These are phyloP conservation scores for Plantago major DNA, from an alignment of 257 asterid genomes.

Conservation along the genomic window DNA sequence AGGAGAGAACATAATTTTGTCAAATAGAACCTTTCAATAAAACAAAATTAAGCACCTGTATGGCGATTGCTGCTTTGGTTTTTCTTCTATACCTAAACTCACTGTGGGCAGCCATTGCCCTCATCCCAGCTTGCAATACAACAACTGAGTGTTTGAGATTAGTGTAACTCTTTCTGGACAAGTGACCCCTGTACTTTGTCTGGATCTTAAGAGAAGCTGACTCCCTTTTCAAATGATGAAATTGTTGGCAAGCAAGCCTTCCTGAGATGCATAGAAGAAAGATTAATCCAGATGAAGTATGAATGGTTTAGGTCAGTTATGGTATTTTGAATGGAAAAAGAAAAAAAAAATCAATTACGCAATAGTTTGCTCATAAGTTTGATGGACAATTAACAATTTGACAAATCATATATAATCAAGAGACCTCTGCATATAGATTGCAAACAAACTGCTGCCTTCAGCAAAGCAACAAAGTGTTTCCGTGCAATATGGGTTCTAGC, in stretches of 20 bases:
- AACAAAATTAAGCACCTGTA: constrained; percentile 57
- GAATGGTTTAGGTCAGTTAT: neutral
- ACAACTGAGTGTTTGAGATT: constrained; percentile 51
- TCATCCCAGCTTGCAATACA: constrained; percentile 67
- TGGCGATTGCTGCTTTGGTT: constrained; percentile 57
- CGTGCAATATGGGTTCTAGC: constrained; percentile 67
- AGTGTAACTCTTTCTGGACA: constrained; percentile 53
- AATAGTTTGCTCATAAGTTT: neutral
- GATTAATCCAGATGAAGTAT: constrained; percentile 9
- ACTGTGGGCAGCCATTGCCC: constrained; percentile 71
- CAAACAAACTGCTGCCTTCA: constrained; percentile 57
- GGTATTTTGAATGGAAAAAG: too few species aligned
- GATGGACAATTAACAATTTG: constrained; percentile 12
- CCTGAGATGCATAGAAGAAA: constrained; percentile 39
- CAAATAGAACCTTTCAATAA: constrained; percentile 14
- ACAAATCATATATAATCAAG: constrained; percentile 15
- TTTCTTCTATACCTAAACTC: constrained; percentile 59
- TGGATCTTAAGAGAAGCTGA: constrained; percentile 83
- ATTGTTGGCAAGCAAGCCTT: constrained; percentile 63
- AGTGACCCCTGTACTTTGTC: constrained; percentile 70
- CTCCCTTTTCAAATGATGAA: constrained; percentile 50
- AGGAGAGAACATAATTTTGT: constrained; percentile 12
- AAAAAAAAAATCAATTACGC: neutral
- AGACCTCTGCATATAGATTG: constrained; percentile 89
- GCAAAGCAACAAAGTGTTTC: constrained; percentile 72